A percentile compares a stretch with the other conserved stretches of the same genome.
Evolutionary conservation across 371 early-diverging fungal genomes (phyloP).

Genomic region (Mucor sp.): DNA sequence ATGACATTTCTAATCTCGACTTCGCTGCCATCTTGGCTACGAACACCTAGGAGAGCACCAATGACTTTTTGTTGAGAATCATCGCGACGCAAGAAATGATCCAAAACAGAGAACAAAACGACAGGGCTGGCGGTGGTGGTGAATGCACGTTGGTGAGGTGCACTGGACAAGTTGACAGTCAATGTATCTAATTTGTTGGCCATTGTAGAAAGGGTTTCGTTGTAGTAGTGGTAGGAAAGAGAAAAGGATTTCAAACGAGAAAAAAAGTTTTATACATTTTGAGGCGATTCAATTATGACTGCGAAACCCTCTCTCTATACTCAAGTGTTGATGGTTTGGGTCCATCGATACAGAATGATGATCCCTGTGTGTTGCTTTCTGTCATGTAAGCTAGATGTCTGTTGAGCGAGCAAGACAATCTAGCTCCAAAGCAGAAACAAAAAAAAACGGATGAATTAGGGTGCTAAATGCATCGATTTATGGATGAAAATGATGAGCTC

Average conservation of each 20-base stretch:
- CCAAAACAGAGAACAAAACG: slow-evolving; percentile 90
- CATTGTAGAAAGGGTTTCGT: slow-evolving; percentile 15
- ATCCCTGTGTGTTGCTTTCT: too few species aligned
- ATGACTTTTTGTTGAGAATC: slow-evolving; percentile 82
- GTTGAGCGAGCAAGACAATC: too few species aligned
- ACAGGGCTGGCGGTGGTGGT: slow-evolving; percentile 77
- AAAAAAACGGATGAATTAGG: too few species aligned
- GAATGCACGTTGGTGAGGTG: slow-evolving; percentile 60
- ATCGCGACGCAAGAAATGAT: slow-evolving; percentile 88
- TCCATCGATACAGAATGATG: too few species aligned
- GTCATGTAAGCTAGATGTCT: too few species aligned
- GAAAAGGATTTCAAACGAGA: slow-evolving; percentile 2
- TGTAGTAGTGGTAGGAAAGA: neutral
- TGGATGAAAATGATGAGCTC: too few species aligned
- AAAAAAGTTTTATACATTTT: slow-evolving; percentile 2
- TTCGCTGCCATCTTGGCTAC: slow-evolving; percentile 83
- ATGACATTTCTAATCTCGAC: slow-evolving; percentile 90
- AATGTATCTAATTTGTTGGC: slow-evolving; percentile 42
- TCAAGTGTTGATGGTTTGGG: too few species aligned
- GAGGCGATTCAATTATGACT: slow-evolving; percentile 3
- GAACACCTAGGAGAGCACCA: slow-evolving; percentile 86
- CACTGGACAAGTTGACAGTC: slow-evolving; percentile 45
- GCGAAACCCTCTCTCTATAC: neutral
- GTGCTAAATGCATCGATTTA: too few species aligned
- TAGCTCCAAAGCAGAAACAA: too few species aligned